Evolutionary conservation across 371 early-diverging fungal genomes (phyloP), one percentile per base, ranked within the genome.

Genomic region (Apophysomyces elegans): DNA sequence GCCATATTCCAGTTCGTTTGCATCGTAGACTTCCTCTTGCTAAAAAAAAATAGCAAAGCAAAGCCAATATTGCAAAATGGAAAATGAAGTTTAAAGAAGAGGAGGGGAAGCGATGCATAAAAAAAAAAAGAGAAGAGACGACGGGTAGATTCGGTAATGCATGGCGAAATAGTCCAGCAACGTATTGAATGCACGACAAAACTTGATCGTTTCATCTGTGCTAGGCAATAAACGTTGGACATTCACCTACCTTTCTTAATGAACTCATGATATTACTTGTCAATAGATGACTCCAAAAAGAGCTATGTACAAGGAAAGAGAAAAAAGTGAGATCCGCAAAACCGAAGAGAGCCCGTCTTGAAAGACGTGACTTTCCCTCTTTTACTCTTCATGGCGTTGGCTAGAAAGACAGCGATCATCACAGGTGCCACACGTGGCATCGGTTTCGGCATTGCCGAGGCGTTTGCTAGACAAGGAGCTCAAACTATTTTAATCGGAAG

Each of bases 381-480:
- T 12, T 39, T 1, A 32, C 57, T 66, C 54, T 7, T n/a, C 35
- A 75, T 78, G 75, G 63, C 46, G 35, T 75, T 86, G 18, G 50
- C 64, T 44, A 66, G 76, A 43, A 83, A 81, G n/a, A 70, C 83
- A 37, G 87, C 82, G 0, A 47, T 92, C 9, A 82, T 92, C 37
- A 88, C 91, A 13, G 93, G 93, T 0, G 93, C 90, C 0, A 89
- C 88, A 56, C 86, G 93, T 54, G 93, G 93, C n/a, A 91, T 92
- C 62, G 93, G 93, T 8, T 69, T 83, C 0, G 86, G 86, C 43
- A 87, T 88, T 65, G 87, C 88, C 2, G 62, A 81, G 26, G 74
- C 81, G 35, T 88, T 90, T 69, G 89, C 91, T 1, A 61, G 64
- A 12, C 76, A 85, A 9, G 90, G 90, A 0, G 86, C 85, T 1